Percentiles rank a stretch among this genome's conserved stretches.
phyloP scores from a whole-genome alignment of 2,329 filamentous ascomycete genomes.

The Elsinoe ampelina region DNA sequence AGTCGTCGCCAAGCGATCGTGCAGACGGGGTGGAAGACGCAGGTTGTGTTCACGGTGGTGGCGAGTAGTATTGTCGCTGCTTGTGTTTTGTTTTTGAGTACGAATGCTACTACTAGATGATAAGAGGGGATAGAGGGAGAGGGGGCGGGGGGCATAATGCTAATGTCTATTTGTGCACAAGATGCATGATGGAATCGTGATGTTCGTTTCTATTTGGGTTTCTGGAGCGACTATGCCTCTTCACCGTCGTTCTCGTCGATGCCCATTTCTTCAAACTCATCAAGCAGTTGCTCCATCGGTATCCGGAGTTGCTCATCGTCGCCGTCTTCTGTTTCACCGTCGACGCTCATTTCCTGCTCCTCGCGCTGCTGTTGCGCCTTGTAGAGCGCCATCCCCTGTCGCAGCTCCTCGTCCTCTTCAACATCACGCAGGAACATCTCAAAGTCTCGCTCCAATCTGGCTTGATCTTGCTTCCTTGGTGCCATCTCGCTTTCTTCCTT shows the following conservation, averaged over 20 bases:
- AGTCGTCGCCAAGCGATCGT: slow-evolving; percentile 70
- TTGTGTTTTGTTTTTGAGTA: slow-evolving; percentile 52
- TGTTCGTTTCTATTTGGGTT: neutral
- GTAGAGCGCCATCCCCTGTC: slow-evolving; percentile 77
- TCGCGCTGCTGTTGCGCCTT: slow-evolving; percentile 48
- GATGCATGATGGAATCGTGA: neutral
- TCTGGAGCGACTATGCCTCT: slow-evolving; percentile 5
- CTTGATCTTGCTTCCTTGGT: slow-evolving; percentile 78
- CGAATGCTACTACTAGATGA: slow-evolving; percentile 24
- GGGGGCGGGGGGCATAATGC: neutral
- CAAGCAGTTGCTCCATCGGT: slow-evolving; percentile 56
- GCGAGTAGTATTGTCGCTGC: slow-evolving; percentile 56
- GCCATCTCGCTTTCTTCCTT: slow-evolving; percentile 81
- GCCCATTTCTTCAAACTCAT: slow-evolving; percentile 85
- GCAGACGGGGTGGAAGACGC: slow-evolving; percentile 88
- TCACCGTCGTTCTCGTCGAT: slow-evolving; percentile 47
- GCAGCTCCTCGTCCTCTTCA: slow-evolving; percentile 85
- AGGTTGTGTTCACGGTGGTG: slow-evolving; percentile 58
- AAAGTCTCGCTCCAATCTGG: slow-evolving; percentile 83
- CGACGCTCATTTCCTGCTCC: slow-evolving; percentile 55
- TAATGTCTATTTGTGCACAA: neutral
- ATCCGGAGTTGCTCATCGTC: slow-evolving; percentile 44
- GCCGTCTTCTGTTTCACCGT: slow-evolving; percentile 42
- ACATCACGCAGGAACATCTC: slow-evolving; percentile 96
- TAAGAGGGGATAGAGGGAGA: neutral